Evolutionary conservation across 257 asterid genomes (phyloP).

Genomic region (Nicotiana tomentosiformis): DNA sequence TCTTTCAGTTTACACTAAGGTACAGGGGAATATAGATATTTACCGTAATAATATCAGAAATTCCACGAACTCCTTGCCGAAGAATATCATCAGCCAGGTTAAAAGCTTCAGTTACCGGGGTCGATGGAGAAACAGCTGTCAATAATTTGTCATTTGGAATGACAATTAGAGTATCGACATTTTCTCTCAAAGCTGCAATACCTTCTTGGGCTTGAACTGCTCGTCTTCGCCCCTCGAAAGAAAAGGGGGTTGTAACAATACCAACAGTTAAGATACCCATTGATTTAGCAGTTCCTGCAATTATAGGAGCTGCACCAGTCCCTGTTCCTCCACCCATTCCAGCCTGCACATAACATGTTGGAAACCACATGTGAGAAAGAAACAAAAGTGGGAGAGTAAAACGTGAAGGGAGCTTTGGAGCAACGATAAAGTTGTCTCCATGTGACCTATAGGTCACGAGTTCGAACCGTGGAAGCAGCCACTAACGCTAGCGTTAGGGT

Average conservation of each 20-base stretch:
- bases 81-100: slow-evolving; percentile 96
- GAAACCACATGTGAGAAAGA: background rate
- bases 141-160: slow-evolving; percentile 89
- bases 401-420: too few species aligned
- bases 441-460: too few species aligned
- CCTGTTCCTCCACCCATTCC: slow-evolving; percentile 99
- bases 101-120: slow-evolving; percentile 97
- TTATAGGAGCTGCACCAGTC: slow-evolving; percentile 94
- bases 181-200: slow-evolving; percentile 85
- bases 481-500: too few species aligned
- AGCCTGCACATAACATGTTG: slow-evolving; percentile 45
- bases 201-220: slow-evolving; percentile 98
- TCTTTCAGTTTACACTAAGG: background rate
- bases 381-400: background rate
- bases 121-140: slow-evolving; percentile 87
- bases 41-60: slow-evolving; percentile 94
- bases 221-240: slow-evolving; percentile 95
- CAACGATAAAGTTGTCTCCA: too few species aligned
- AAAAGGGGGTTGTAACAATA: slow-evolving; percentile 89
- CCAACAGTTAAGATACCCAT: slow-evolving; percentile 97
- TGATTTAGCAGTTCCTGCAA: slow-evolving; percentile 84
- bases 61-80: slow-evolving; percentile 97
- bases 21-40: background rate
- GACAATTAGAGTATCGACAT: slow-evolving; percentile 90
- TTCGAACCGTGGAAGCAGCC: too few species aligned